These are phyloP conservation scores for Pythium myriotylum DNA, from an alignment of 352 stramenopile genomes.

Conservation along the genomic window DNA sequence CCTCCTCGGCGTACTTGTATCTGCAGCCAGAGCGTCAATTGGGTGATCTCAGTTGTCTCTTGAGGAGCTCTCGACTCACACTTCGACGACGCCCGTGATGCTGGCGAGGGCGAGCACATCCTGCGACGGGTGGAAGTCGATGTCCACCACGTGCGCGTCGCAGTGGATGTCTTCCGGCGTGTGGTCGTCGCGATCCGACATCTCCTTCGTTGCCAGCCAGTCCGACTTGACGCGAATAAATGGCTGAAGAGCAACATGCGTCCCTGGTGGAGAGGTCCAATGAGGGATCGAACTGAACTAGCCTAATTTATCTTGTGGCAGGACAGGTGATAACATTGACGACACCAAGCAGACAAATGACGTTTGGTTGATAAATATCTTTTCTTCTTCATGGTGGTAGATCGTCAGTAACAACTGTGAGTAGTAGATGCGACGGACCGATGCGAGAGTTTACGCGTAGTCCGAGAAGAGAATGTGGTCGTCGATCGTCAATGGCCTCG, in stretches of 20 bases:
- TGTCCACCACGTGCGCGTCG: conserved; percentile 79
- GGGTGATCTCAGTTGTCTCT: too few relatives aligned
- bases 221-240: conserved; percentile 15
- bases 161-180: conserved; percentile 80
- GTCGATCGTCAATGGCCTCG: conserved; percentile 44
- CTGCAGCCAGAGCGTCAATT: conserved; percentile 27
- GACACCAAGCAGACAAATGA: too few relatives aligned
- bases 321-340: too few relatives aligned
- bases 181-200: conserved; percentile 74
- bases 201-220: conserved; percentile 22
- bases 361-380: conserved; percentile 26
- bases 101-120: conserved; percentile 74
- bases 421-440: not conserved
- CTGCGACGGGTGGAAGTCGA: conserved; percentile 80
- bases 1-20: conserved; percentile 80
- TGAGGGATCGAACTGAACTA: conserved; percentile 14
- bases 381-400: conserved; percentile 20
- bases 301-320: not conserved
- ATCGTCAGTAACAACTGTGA: conserved; percentile 15
- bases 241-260: conserved; percentile 25
- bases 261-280: conserved; percentile 9
- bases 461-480: conserved; percentile 79
- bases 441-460: conserved; percentile 39
- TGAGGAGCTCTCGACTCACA: conserved; percentile 38
- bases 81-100: conserved; percentile 82